These are phyloP conservation scores for Byssoonygena ceratinophila DNA, from an alignment of 2,329 filamentous ascomycete species.

Conservation along the genomic window DNA sequence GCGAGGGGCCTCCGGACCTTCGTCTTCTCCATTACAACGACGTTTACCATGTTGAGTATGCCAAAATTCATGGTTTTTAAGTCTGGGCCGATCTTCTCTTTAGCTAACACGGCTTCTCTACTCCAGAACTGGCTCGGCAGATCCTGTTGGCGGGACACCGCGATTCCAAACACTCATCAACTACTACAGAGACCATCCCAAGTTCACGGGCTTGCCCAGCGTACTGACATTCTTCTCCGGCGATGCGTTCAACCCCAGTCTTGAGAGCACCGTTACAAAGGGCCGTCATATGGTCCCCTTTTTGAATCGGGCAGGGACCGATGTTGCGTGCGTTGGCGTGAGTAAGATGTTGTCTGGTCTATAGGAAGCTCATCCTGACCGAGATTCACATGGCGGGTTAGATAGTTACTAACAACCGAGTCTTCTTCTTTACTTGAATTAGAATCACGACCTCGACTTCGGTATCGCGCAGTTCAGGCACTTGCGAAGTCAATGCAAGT, in stretches of 20 bases:
- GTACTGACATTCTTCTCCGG: constrained; percentile 77
- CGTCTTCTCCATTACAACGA: constrained; percentile 88
- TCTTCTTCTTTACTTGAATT: not conserved
- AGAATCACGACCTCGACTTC: constrained; percentile 92
- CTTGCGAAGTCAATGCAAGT: constrained; percentile 62
- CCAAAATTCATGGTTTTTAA: not conserved
- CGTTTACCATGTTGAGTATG: constrained; percentile 74
- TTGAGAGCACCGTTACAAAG: constrained; percentile 84
- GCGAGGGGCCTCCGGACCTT: constrained; percentile 52
- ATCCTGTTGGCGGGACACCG: constrained; percentile 71
- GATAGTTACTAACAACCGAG: not conserved
- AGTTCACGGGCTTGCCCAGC: constrained; percentile 53
- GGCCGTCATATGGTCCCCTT: constrained; percentile 83
- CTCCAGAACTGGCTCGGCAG: constrained; percentile 51
- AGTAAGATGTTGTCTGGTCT: constrained; percentile 26
- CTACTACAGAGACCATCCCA: constrained; percentile 56
- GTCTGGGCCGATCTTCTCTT: not conserved
- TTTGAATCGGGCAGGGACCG: constrained; percentile 64
- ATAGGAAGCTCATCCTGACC: not conserved
- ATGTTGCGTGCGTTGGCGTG: constrained; percentile 73
- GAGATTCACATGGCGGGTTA: too few relatives aligned
- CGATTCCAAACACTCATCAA: constrained; percentile 71
- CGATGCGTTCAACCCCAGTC: constrained; percentile 82
- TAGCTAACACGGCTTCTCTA: not conserved
- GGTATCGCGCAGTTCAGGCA: constrained; percentile 70